Base-by-base conservation (phyloP, 192 early-diverging fungal species). In the Phlyctochytrium bullatum region DNA sequence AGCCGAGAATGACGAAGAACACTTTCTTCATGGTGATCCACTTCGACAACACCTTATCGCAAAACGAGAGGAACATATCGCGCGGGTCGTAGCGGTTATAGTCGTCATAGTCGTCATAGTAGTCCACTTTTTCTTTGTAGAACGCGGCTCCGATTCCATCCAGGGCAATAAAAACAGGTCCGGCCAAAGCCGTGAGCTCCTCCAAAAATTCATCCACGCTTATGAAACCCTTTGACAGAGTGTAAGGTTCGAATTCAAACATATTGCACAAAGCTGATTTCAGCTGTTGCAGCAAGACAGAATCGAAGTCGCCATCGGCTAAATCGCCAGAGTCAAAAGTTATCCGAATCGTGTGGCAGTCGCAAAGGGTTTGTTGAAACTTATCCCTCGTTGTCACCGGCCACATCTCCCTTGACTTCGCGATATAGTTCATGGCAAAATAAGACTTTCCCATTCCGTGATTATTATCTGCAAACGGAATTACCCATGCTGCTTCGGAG, bases 151-250 rank as follows among this genome's bases (percentile, higher is more conserved):
- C 67, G 4, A 68, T 68, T 68, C 61, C 67, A 4, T 68, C 59
- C 0, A 68, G 67, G 32, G 59, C 59, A 68, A 68, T 68, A 40
- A 68, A 68, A 4, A 68, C 59, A 50, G 67, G 67, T 0, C 67
- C 67, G 36, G 27, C 59, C 0, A 25, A 16, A 29, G 59, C 30
- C 17, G 67, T 68, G 16, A 68, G 29, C 12, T 68, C 0, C 1
- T 62, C 2, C 59, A 68, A 25, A 56, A 68, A 64, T 23, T 0
- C 31, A 32, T 47, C 0, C 24, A 25, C 34, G 34, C 33, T 64
- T 61, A 51, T 61, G 2, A 59, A 33, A 35, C 31, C 34, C 10
- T 0, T 62, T 16, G 60, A 62, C 10, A 68, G 35, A 40, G 61
- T 61, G 2, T 54, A 27, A 0, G 67, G 67, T 2, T 0, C 16